Evolutionary conservation across 768 basidiomycete genomes (phyloP).

Genomic region (Hysterangium stoloniferum): DNA sequence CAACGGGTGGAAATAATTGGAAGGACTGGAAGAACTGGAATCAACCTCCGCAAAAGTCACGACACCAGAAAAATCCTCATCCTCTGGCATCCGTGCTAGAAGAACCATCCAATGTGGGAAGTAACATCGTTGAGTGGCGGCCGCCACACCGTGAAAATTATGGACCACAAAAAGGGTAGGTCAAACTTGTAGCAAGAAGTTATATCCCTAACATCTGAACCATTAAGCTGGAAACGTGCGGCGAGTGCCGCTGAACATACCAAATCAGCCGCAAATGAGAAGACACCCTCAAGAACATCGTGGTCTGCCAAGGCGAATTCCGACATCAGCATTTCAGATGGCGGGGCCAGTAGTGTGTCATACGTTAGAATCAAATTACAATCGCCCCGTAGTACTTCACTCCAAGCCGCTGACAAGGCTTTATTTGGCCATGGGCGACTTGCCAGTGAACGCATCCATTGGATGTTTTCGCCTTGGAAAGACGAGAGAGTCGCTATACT

Average conservation of each 20-base stretch:
- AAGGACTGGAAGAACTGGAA: not conserved
- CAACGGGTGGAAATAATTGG: constrained; percentile 2
- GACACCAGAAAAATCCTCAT: constrained; percentile 1
- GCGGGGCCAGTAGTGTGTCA: constrained; percentile 5
- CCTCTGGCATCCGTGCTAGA: constrained; percentile 2
- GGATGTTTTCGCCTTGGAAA: constrained; percentile 59
- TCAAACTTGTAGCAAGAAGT: too few relatives aligned
- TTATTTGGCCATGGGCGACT: constrained; percentile 47
- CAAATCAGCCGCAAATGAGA: constrained; percentile 7
- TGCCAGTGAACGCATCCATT: constrained; percentile 59
- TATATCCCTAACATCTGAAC: too few relatives aligned
- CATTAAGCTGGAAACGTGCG: constrained; percentile 1
- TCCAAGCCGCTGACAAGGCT: constrained; percentile 44
- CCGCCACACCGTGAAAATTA: too few relatives aligned
- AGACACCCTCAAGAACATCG: constrained; percentile 51
- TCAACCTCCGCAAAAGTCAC: not conserved
- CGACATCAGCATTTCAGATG: constrained; percentile 5
- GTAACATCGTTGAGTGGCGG: too few relatives aligned
- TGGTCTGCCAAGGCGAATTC: constrained; percentile 44
- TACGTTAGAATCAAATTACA: constrained; percentile 36
- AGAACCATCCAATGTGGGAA: too few relatives aligned
- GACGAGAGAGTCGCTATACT: constrained; percentile 50
- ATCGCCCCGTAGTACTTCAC: constrained; percentile 52
- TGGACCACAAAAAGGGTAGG: too few relatives aligned
- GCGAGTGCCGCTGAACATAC: constrained; percentile 3